These are phyloP conservation scores for Gnaphalium uliginosum DNA, from an alignment of 129 eudicot genomes.

Conservation along the genomic window DNA sequence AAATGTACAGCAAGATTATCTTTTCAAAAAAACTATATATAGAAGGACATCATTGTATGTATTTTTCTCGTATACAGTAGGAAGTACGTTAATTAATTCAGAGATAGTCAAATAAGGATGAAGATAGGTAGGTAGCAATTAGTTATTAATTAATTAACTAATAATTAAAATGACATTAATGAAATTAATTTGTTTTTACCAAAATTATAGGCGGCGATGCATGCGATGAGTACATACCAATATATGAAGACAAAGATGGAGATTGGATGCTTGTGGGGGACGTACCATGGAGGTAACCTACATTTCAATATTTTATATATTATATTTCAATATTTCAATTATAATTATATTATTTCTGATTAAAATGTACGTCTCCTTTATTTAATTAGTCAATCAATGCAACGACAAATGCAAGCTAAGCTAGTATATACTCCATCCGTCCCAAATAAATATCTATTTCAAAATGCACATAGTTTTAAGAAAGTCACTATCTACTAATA, in stretches of 20 bases:
- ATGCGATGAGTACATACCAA: conserved; percentile 66
- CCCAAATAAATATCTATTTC: too few relatives aligned
- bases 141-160: too few relatives aligned
- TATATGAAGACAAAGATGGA: conserved; percentile 63
- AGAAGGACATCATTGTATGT: neutral
- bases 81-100: too few relatives aligned
- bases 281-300: conserved; percentile 66
- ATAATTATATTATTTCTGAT: too few relatives aligned
- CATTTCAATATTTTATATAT: neutral
- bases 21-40: neutral
- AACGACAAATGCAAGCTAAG: neutral
- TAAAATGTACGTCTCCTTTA: too few relatives aligned
- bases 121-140: too few relatives aligned
- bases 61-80: neutral
- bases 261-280: conserved; percentile 34
- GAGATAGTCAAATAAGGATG: too few relatives aligned
- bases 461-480: too few relatives aligned
- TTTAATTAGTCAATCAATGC: neutral
- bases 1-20: too few relatives aligned
- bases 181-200: neutral
- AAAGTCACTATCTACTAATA: too few relatives aligned
- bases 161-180: neutral
- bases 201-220: conserved; percentile 41
- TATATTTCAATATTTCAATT: neutral
- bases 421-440: too few relatives aligned